Evolutionary conservation across 176 grass and related monocot species (phyloP).

Genomic region (Cenchrus purpureus): DNA sequence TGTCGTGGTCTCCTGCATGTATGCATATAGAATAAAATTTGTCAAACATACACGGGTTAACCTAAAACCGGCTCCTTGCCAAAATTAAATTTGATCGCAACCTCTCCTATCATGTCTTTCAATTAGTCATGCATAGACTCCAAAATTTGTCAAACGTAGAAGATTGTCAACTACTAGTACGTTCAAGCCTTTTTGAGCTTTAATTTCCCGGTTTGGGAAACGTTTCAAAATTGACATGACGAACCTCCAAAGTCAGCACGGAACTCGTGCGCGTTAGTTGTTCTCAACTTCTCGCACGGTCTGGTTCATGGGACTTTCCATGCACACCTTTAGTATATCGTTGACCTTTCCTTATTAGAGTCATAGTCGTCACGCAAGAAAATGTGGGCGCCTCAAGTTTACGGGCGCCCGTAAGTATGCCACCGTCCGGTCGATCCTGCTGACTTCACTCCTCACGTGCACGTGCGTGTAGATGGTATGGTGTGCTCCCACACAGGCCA

Average conservation of each 20-base stretch:
- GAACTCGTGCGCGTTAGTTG: neutral
- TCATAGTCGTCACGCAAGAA: neutral
- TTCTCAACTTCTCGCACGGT: neutral
- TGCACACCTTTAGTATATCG: neutral
- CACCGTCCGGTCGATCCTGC: no score
- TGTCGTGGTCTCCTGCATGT: no score
- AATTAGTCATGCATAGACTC: neutral
- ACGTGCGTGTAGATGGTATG: no score
- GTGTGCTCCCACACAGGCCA: no score
- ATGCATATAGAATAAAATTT: no score
- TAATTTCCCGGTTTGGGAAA: conserved; percentile 26
- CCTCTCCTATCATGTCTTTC: no score
- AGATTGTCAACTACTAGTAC: conserved; percentile 25
- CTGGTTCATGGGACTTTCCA: neutral
- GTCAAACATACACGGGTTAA: no score
- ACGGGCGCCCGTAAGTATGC: no score
- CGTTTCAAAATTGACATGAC: conserved; percentile 24
- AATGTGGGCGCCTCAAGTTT: no score
- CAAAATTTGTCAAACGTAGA: conserved; percentile 24
- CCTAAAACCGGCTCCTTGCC: no score
- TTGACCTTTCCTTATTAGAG: neutral
- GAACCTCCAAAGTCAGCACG: conserved; percentile 2
- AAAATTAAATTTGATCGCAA: no score
- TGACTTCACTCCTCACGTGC: no score
- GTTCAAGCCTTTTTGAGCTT: neutral